These are phyloP conservation scores for Botrytis elliptica DNA, from an alignment of 2,329 filamentous ascomycete species.

Conservation along the genomic window DNA sequence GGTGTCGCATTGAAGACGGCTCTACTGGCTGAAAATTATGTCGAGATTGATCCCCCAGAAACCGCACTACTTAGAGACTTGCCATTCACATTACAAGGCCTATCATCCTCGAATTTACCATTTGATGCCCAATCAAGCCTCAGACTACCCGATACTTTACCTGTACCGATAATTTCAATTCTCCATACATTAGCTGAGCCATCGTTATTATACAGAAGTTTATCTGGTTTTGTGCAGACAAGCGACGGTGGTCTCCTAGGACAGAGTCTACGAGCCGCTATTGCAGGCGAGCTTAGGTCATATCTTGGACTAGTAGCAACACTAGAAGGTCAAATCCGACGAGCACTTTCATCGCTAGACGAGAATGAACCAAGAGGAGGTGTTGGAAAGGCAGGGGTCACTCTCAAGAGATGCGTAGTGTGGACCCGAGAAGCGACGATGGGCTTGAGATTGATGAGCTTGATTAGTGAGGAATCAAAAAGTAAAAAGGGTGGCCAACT, in stretches of 20 bases:
- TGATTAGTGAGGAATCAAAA: constrained; percentile 89
- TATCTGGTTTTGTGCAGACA: constrained; percentile 79
- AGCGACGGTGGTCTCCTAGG: constrained; percentile 81
- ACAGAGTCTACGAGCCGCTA: constrained; percentile 86
- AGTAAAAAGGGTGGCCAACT: constrained; percentile 85
- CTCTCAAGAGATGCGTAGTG: constrained; percentile 89
- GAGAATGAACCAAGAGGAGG: constrained; percentile 65
- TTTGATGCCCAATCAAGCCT: constrained; percentile 70
- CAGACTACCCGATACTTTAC: constrained; percentile 74
- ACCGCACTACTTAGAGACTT: constrained; percentile 72
- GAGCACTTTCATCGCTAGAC: constrained; percentile 73
- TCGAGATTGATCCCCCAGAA: constrained; percentile 61
- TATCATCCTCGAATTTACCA: constrained; percentile 80
- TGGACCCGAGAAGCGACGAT: constrained; percentile 98
- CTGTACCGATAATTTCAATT: constrained; percentile 80
- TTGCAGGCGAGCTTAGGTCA: constrained; percentile 79
- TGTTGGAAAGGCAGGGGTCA: constrained; percentile 84
- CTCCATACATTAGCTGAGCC: constrained; percentile 90
- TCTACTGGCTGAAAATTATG: constrained; percentile 56
- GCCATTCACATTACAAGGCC: constrained; percentile 87
- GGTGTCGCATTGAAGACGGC: constrained; percentile 49
- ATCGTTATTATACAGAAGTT: constrained; percentile 80
- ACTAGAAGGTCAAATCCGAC: constrained; percentile 85
- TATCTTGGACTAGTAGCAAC: constrained; percentile 91
- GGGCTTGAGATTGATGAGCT: constrained; percentile 86